Evolutionary conservation across 1,139 yeast species (phyloP).

Genomic region (Geotrichum klebahnii): DNA sequence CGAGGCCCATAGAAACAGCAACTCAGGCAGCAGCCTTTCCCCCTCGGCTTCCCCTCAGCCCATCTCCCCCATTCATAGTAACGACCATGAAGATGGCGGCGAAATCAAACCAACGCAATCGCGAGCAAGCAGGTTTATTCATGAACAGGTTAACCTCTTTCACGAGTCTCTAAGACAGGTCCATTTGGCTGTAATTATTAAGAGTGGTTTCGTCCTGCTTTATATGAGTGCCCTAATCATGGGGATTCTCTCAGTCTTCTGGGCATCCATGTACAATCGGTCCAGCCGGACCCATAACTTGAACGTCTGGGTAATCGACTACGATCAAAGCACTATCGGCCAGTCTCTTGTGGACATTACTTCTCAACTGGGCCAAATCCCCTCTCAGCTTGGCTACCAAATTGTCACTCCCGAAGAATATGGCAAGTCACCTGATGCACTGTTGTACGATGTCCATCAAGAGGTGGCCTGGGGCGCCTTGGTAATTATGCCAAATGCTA

Average conservation of each 20-base stretch:
- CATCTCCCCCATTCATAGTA: too few species aligned
- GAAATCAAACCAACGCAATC: slow-evolving; percentile 7
- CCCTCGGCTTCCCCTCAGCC: too few species aligned
- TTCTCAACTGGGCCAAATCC: slow-evolving; percentile 47
- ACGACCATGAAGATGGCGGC: neutral
- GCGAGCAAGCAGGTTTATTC: slow-evolving; percentile 2
- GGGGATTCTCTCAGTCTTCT: slow-evolving; percentile 49
- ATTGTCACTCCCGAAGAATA: slow-evolving; percentile 15
- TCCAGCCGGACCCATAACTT: slow-evolving; percentile 42
- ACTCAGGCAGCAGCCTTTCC: too few species aligned
- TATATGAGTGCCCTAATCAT: slow-evolving; percentile 21
- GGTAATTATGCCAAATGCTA: slow-evolving; percentile 26
- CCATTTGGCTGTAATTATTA: neutral
- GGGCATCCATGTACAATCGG: slow-evolving; percentile 56
- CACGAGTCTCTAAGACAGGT: slow-evolving; percentile 5
- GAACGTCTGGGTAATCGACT: slow-evolving; percentile 47
- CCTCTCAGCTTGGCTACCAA: slow-evolving; percentile 14
- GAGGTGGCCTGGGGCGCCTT: slow-evolving; percentile 29
- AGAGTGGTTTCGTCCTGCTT: slow-evolving; percentile 7
- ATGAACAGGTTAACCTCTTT: slow-evolving; percentile 11
- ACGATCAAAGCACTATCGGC: slow-evolving; percentile 38
- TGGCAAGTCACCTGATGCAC: slow-evolving; percentile 2
- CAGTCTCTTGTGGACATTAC: slow-evolving; percentile 58
- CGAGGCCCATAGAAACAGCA: too few species aligned
- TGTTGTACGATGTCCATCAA: slow-evolving; percentile 19